Base-by-base conservation (phyloP, 2,329 filamentous ascomycete species). In the Thelonectria rubi region DNA sequence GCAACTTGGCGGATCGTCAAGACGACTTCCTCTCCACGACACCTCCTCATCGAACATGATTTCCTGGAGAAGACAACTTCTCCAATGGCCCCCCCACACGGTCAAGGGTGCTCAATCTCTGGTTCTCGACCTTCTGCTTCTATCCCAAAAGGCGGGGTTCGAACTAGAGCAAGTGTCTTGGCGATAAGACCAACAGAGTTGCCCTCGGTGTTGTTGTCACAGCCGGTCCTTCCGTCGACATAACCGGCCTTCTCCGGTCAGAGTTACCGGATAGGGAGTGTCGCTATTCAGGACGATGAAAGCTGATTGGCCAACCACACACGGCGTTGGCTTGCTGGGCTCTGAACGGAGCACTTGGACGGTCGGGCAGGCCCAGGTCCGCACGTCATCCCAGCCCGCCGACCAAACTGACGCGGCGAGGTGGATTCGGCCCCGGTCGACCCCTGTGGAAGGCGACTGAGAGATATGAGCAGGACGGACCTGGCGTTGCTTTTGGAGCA, bases 321-420 rank as follows among this genome's bases (percentile, higher is more conserved):
- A 37, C 34, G 34, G 34, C 34, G 34, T 37, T 37, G 34, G 34
- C 12, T 37, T 37, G 8, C 34, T 37, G 34, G 34, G 14, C 34
- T 37, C 34, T 37, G 34, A 14, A 37, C 26, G 26, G 26, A 30
- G 26, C 4, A 30, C 26, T 8, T 66, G 24, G 52, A 64, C 56
- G 45, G 52, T 64, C 58, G 50, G 47, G 56, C 55, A 46, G 54
- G 26, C 55, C 53, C 50, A 39, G 60, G 46, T 65, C 58, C 58
- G 65, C 65, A 69, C 69, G 65, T 68, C 68, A 70, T 67, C 62
- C 20, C 57, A 60, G 53, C 59, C 55, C 7, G 34, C 34, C 34
- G 34, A 63, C 62, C 26, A 64, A 46, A 68, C 65, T 71, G 65
- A 68, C 68, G 67, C 68, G 68, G 68, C 68, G 67, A 71, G 65